Evolutionary conservation across 805 yeast species (phyloP), one percentile per base, ranked within the genome.

Genomic region (Yarrowia hollandica): DNA sequence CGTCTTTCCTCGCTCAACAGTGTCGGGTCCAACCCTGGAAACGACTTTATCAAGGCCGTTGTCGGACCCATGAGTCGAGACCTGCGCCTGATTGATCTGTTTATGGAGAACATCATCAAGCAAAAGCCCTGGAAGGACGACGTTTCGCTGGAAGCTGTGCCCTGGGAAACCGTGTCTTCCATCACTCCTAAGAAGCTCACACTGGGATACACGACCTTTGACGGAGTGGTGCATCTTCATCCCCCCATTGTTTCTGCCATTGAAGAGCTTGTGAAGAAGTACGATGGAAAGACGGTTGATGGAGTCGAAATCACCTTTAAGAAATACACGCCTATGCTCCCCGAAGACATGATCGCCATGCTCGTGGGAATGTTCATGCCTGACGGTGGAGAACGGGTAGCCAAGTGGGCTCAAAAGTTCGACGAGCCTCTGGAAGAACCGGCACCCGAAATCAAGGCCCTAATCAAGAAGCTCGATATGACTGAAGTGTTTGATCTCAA

Each of bases 191-290:
- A 62, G 23, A 76, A 74, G 62, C 65, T 80, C 25, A 75, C 70
- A 16, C 66, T 82, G 64, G 86, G 83, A 2, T 65, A 80, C 16
- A 64, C 78, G 65, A 64, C 64, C 25, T 76, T 76, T 69, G 84
- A 82, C 66, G 72, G 73, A 10, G 64, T 69, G 19, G 74, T 78
- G 12, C 71, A 74, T 60, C 85, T 85, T 9, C 79, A 79, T 30
- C 86, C 86, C 1, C 85, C 86, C 11, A 74, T 83, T 18, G 64
- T 69, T 4, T 72, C 84, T 61, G 81, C 76, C 8, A 73, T 88
- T 67, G 74, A 81, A 62, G 72, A 74, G 50, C 79, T 81, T 5
- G 84, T 74, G 15, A 78, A 72, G 10, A 82, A 82, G 64, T 76
- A 87, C 65, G 69, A 74, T 59, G 78, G 72, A 0, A 85, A 31